Percentiles rank a stretch among this genome's conserved stretches.
Conservation (phyloP, 257 asterid genomes). For the Przewalskia tangutica region DNA sequence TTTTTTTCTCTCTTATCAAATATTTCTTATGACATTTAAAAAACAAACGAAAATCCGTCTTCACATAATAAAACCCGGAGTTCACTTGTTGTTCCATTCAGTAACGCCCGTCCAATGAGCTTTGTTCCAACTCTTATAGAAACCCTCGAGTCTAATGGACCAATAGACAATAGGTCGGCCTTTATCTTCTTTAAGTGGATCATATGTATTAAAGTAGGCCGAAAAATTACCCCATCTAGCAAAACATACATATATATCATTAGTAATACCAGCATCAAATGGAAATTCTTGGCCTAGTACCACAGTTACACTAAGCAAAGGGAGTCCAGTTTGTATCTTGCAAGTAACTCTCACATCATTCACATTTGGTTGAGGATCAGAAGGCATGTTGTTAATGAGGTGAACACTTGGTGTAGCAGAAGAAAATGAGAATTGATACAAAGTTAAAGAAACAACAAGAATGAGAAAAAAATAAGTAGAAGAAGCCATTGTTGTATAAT, state of each 20-base stretch:
- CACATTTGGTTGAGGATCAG: too few relatives aligned
- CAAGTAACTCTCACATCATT: too few relatives aligned
- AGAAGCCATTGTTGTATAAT: too few relatives aligned
- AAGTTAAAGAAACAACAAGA: too few relatives aligned
- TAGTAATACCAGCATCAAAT: background rate
- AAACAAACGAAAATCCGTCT: too few relatives aligned
- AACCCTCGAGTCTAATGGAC: background rate
- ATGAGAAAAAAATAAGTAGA: too few relatives aligned
- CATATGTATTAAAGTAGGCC: background rate
- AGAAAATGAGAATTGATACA: too few relatives aligned
- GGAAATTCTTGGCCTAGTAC: background rate
- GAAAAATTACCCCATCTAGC: background rate
- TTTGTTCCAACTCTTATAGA: background rate
- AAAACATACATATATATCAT: background rate
- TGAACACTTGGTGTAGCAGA: too few relatives aligned
- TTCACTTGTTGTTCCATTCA: background rate
- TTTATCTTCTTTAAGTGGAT: background rate
- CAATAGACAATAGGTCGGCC: background rate
- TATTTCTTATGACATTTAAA: too few relatives aligned
- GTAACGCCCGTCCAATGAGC: background rate
- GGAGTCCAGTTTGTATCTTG: background rate
- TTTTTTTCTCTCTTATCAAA: too few relatives aligned
- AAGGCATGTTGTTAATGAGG: too few relatives aligned
- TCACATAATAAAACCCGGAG: too few relatives aligned
- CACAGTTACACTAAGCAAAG: background rate